Conservation (phyloP, 768 basidiomycete species). For the Leucocoprinus sp. region DNA sequence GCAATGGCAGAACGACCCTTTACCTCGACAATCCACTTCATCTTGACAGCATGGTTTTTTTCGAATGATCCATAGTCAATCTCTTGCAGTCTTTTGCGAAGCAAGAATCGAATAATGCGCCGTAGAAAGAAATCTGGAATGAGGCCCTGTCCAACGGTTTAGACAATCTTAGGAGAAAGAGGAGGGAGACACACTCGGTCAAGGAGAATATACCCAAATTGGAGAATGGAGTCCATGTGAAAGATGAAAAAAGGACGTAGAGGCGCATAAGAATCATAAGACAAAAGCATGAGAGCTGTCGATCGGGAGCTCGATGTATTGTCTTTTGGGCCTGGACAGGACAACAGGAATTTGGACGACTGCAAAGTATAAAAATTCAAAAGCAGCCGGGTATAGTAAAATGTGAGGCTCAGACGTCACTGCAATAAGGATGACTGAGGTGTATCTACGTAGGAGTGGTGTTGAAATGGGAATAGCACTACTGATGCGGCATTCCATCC, state of each 20-base stretch:
- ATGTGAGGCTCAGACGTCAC: no score
- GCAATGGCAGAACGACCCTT: slow-evolving; percentile 45
- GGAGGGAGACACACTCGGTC: slow-evolving; percentile 16
- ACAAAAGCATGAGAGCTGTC: neutral
- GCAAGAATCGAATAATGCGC: slow-evolving; percentile 30
- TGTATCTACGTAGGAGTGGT: no score
- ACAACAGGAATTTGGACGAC: no score
- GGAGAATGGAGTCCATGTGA: slow-evolving; percentile 20
- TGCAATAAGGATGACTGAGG: no score
- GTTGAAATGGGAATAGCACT: no score
- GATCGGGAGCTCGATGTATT: no score
- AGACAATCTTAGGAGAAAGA: neutral
- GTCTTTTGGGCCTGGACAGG: no score
- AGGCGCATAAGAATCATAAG: no score
- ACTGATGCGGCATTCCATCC: no score
- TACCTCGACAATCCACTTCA: slow-evolving; percentile 56
- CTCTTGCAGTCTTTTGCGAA: slow-evolving; percentile 47
- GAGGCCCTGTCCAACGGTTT: slow-evolving; percentile 32
- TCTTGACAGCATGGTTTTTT: slow-evolving; percentile 56
- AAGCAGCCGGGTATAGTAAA: no score
- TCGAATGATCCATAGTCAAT: slow-evolving; percentile 53
- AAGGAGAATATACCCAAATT: slow-evolving; percentile 28
- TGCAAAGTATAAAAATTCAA: no score
- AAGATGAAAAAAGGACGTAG: neutral
- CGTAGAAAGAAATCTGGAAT: slow-evolving; percentile 50